Evolutionary conservation across 495 filamentous ascomycete genomes (phyloP), one percentile per base, ranked within the genome.

Genomic region (Penicillium odoratum): DNA sequence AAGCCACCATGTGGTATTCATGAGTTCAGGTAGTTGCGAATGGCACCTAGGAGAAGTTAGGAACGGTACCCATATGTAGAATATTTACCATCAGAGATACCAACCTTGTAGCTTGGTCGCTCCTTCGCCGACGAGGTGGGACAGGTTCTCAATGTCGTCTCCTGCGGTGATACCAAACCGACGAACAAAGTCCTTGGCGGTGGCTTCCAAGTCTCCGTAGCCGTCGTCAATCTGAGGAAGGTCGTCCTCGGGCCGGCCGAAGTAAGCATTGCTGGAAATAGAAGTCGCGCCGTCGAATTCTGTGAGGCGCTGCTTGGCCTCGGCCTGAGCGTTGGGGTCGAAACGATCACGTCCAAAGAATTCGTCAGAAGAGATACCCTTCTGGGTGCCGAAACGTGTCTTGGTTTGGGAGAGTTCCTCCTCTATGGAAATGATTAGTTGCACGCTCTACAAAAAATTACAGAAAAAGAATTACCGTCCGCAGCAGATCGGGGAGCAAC

Each of bases 211-310:
- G 65, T 96, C 92, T 15, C 92, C 90, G 59, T 96, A 95, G 0
- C 75, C 80, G 58, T 83, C 80, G 34, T 91, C 88, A 29, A 86
- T 85, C 0, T 66, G 74, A 18, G 73, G 69, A 25, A 75, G 59
- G 30, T 86, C 87, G 49, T 96, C 91, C 65, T 89, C 86, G 8
- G 92, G 87, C 31, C 92, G 88, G 53, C 94, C 94, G 73, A 98
- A 98, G 78, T 98, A 98, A 56, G 88, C 88, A 74, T 97, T 98
- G 50, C 90, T 94, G 10, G 92, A 97, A 70, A 98, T 98, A 50
- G 91, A 74, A 9, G 87, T 88, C 10, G 94, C 94, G 46, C 94
- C 90, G 69, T 98, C 94, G 69, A 98, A 98, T 21, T 92, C 87
- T 70, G 90, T 86, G 42, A 98, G 83, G 13, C 94, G 85, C 11